Base-by-base conservation (phyloP, 441 rosid genomes). In the Flueggea neowawraea region DNA sequence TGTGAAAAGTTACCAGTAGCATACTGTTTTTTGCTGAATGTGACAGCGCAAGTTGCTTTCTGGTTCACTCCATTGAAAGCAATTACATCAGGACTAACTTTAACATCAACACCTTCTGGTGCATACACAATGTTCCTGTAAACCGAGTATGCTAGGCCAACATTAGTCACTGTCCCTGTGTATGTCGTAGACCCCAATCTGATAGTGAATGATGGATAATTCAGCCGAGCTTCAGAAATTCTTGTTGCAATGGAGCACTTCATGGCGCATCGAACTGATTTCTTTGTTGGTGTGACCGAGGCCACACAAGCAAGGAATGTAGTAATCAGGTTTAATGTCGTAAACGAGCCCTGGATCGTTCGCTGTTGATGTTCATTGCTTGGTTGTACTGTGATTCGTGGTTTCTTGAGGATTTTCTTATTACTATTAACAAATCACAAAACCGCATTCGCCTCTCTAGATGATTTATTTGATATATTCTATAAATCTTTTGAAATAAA, bases 111-210 rank as follows among this genome's bases (percentile, higher is more conserved):
- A 4, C 82, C 84, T 41, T 15, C 22, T 10, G 82, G 86, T 11
- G 69, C 50, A 13, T 16, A 31, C 13, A 70, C 49, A 17, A 45
- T 6, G 17, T 45, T 43, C 2, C 2, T 31, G 57, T 83, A 85
- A 1, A 59, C 3, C 0, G 80, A 72, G 0, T 73, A 13, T 11
- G 79, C 65, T 5, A 33, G 41, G 0, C 88, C 82, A 17, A 81
- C 83, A 16, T 81, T 78, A 31, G 82, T 86, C 28, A 78, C 76
- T 3, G 80, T 75, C 66, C 87, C 81, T 9, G 72, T 75, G 70
- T 71, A 78, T 14, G 79, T 76, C 64, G 54, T 54, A 7, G 81
- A 55, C 6, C 77, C 72, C 17, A 78, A 17, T 22, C 5, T 32
- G 32, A 82, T 58, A n/a, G n/a, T n/a, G n/a, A n/a, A n/a, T n/a